Evolutionary conservation across 2,329 filamentous ascomycete species (phyloP).

Genomic region (Penicillium fuscoglaucum): DNA sequence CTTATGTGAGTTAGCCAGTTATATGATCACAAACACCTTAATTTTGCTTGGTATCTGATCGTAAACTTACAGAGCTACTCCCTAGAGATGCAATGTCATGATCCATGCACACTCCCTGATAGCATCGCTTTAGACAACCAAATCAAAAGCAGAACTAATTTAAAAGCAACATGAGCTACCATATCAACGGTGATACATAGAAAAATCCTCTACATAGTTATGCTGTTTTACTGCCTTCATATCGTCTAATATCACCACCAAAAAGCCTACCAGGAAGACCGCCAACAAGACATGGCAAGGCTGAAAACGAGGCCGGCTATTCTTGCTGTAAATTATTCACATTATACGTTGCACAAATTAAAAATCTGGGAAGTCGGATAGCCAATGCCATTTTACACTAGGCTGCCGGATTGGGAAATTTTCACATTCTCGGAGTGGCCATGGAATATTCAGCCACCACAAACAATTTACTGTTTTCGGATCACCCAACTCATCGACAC

Average conservation of each 20-base stretch:
- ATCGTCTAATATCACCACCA: too few relatives aligned
- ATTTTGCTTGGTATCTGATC: too few relatives aligned
- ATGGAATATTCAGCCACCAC: slow-evolving; percentile 14
- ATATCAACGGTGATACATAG: too few relatives aligned
- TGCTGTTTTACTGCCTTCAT: too few relatives aligned
- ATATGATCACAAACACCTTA: too few relatives aligned
- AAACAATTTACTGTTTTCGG: slow-evolving; percentile 6
- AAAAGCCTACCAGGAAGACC: too few relatives aligned
- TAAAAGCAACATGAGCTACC: background rate
- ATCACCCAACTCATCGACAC: background rate
- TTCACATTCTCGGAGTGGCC: slow-evolving; percentile 14
- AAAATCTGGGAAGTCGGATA: background rate
- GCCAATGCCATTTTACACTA: background rate
- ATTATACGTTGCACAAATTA: background rate
- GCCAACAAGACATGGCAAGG: too few relatives aligned
- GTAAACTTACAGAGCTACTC: background rate
- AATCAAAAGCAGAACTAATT: background rate
- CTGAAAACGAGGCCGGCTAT: too few relatives aligned
- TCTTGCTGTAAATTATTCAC: background rate
- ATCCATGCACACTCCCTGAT: background rate
- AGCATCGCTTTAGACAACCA: background rate
- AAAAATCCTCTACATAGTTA: too few relatives aligned
- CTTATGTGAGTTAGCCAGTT: background rate
- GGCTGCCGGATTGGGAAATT: background rate
- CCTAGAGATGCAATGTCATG: background rate